A percentile compares a stretch with the other conserved stretches of the same genome.
These are phyloP conservation scores for Bacidia rubella DNA, from an alignment of 495 filamentous ascomycete species.

Conservation along the genomic window DNA sequence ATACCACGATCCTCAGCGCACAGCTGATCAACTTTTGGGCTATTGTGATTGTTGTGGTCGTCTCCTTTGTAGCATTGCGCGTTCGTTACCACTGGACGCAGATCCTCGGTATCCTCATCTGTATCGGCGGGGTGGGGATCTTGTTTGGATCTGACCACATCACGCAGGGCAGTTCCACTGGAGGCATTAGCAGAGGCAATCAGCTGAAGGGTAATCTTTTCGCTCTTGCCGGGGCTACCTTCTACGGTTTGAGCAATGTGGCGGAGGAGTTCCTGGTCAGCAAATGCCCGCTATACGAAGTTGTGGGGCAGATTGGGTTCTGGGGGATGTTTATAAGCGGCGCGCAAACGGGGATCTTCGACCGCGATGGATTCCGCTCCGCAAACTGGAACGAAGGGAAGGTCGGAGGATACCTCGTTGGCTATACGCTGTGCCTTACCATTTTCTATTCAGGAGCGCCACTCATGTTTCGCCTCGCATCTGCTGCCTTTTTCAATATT, in stretches of 20 bases:
- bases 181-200: slow-evolving; percentile 38
- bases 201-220: slow-evolving; percentile 89
- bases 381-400: slow-evolving; percentile 53
- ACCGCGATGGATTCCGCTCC: slow-evolving; percentile 52
- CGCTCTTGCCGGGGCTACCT: slow-evolving; percentile 71
- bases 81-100: slow-evolving; percentile 84
- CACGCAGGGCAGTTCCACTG: slow-evolving; percentile 48
- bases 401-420: slow-evolving; percentile 68
- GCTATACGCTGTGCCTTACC: slow-evolving; percentile 69
- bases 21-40: slow-evolving; percentile 99
- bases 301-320: slow-evolving; percentile 78
- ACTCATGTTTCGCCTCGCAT: slow-evolving; percentile 72
- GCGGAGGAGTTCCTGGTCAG: slow-evolving; percentile 87
- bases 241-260: slow-evolving; percentile 85
- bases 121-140: slow-evolving; percentile 83
- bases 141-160: slow-evolving; percentile 82
- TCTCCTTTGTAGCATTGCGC: slow-evolving; percentile 67
- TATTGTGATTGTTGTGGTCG: slow-evolving; percentile 77
- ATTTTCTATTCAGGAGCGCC: slow-evolving; percentile 84
- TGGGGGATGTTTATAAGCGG: slow-evolving; percentile 89
- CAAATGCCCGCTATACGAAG: slow-evolving; percentile 80
- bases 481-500: slow-evolving; percentile 94
- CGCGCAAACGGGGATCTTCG: slow-evolving; percentile 79
- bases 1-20: slow-evolving; percentile 63
- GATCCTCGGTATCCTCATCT: slow-evolving; percentile 74